Evolutionary conservation across 2,329 filamentous ascomycete genomes (phyloP), one percentile per base, ranked within the genome.

Genomic region (Penicillium sp.): DNA sequence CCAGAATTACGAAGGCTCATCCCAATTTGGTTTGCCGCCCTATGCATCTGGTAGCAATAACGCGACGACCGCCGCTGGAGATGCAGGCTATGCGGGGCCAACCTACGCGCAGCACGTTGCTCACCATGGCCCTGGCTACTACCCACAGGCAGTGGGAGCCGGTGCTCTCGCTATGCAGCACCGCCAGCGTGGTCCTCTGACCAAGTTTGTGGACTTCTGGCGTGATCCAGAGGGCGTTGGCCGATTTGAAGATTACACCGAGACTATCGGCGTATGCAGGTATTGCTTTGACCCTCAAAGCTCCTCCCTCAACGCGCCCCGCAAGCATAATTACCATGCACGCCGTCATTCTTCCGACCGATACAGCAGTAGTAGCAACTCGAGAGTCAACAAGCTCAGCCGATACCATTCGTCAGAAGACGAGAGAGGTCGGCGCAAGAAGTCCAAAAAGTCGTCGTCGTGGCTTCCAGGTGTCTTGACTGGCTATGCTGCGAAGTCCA

Each of bases 161-260:
- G 71, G 70, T 18, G 67, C 68, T 10, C 74, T 81, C 65, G 75
- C 75, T 29, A 75, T 78, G 51, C 70, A 73, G 39, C 81, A 82
- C 58, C 78, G 79, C 47, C 81, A 81, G 52, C 76, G 75, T 42
- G 83, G 83, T 0, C 80, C 84, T 0, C 72, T 86, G 1, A 75
- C 74, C 34, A 79, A 74, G 45, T 75, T 85, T 28, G 75, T 83
- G 36, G 81, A 82, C 61, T 86, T 79, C 75, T 85, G 80, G 81
- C 83, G 78, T 64, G 84, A 82, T 56, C 78, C 83, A 1, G 83
- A 86, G 56, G 84, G 83, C n/a, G 82, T 86, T 0, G 79, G 78
- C 16, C 80, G 81, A 64, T 86, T 85, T 72, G 84, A 87, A 67
- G 83, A 86, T 64, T 87, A 87, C 62, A 86, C 84, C 1, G 83